Conservation (phyloP, 2,329 filamentous ascomycete species). For the Aureobasidium leucospermi region DNA sequence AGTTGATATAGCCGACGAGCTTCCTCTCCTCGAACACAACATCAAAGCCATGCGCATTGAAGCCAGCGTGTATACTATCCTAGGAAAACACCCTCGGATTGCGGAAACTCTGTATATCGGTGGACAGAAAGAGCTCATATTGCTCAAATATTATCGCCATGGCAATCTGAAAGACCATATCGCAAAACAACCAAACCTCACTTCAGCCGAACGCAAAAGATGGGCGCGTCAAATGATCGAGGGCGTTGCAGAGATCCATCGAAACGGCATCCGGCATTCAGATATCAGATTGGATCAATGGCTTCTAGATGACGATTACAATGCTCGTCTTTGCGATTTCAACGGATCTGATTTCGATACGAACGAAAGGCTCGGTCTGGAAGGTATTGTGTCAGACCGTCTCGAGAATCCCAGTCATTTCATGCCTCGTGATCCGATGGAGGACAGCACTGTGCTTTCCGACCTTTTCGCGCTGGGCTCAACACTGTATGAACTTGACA, state of each 20-base stretch:
- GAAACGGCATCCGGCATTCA: constrained; percentile 11
- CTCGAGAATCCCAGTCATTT: constrained; percentile 10
- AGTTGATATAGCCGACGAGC: not conserved
- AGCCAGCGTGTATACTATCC: constrained; percentile 14
- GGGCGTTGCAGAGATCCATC: constrained; percentile 11
- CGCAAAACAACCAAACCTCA: not conserved
- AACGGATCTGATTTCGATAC: constrained; percentile 8
- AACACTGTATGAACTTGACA: constrained; percentile 7
- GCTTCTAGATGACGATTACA: not conserved
- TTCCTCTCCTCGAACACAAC: not conserved
- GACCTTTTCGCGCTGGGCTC: constrained; percentile 13
- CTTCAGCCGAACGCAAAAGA: not conserved
- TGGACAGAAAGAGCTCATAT: not conserved
- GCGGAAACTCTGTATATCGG: constrained; percentile 12
- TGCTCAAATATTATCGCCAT: not conserved
- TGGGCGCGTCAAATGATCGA: constrained; percentile 16
- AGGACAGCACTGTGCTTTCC: constrained; percentile 7
- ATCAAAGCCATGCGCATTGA: constrained; percentile 8
- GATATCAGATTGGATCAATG: constrained; percentile 16
- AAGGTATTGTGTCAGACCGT: not conserved
- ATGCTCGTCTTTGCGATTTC: constrained; percentile 14
- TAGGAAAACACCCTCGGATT: constrained; percentile 13
- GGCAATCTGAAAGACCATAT: not conserved
- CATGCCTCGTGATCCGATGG: constrained; percentile 7
- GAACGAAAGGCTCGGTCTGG: not conserved